phyloP scores from a whole-genome alignment of 2,329 filamentous ascomycete species.

The Fusarium sarcochroum region DNA sequence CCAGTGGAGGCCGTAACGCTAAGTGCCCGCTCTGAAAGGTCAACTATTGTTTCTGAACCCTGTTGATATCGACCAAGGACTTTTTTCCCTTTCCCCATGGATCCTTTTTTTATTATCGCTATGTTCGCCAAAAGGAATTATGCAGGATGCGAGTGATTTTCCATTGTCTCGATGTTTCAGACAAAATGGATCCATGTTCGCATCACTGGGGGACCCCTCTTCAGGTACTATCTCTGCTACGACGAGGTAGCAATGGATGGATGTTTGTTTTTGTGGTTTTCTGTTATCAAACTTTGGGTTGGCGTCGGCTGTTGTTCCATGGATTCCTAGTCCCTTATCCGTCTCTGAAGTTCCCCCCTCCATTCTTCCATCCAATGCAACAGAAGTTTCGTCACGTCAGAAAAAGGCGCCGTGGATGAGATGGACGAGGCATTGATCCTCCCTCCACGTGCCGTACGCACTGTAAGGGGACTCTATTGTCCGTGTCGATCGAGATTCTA shows the following conservation, averaged over 20 bases:
- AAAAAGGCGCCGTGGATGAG: background rate
- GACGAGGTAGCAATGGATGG: background rate
- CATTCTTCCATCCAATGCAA: slow-evolving; percentile 9
- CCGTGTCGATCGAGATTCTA: slow-evolving; percentile 33
- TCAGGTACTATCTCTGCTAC: background rate
- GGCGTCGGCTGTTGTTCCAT: slow-evolving; percentile 16
- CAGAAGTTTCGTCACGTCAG: slow-evolving; percentile 14
- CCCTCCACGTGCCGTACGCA: slow-evolving; percentile 28
- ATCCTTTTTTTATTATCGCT: slow-evolving; percentile 17
- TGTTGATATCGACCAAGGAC: slow-evolving; percentile 3
- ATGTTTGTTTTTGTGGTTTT: slow-evolving; percentile 20
- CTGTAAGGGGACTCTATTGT: slow-evolving; percentile 17
- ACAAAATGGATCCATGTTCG: slow-evolving; percentile 18
- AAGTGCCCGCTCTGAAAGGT: slow-evolving; percentile 15
- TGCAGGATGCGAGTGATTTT: slow-evolving; percentile 27
- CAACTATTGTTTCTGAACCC: slow-evolving; percentile 27
- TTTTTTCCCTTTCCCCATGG: slow-evolving; percentile 2
- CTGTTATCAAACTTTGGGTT: slow-evolving; percentile 23
- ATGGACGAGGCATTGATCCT: slow-evolving; percentile 20
- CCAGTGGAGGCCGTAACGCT: background rate
- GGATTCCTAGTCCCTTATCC: background rate
- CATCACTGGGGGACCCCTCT: slow-evolving; percentile 7
- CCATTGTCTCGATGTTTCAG: slow-evolving; percentile 27
- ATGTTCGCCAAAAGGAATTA: slow-evolving; percentile 30
- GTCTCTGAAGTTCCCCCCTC: background rate